These are phyloP conservation scores for Lepidium campestre DNA, from an alignment of 441 rosid species.

Conservation along the genomic window DNA sequence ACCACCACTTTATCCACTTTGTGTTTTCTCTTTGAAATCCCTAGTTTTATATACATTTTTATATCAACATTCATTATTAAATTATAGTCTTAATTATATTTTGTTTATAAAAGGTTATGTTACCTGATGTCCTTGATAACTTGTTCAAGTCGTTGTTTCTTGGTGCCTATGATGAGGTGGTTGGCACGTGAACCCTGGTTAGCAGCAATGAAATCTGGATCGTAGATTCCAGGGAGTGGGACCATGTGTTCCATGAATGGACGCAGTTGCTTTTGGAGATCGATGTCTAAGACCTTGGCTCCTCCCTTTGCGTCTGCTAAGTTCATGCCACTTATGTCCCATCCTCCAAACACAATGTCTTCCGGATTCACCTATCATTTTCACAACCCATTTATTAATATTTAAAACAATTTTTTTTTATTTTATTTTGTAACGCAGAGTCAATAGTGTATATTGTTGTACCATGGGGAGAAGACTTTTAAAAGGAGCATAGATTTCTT, in stretches of 20 bases:
- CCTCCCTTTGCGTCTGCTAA: conserved; percentile 96
- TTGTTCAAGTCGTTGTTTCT: conserved; percentile 75
- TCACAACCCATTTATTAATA: not conserved
- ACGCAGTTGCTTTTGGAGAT: conserved; percentile 84
- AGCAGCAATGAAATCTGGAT: conserved; percentile 92
- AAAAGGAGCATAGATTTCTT: conserved; percentile 95
- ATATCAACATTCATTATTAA: no score
- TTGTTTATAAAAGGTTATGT: no score
- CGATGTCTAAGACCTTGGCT: conserved; percentile 84
- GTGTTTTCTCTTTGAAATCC: conserved; percentile 80
- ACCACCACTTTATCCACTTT: conserved; percentile 85
- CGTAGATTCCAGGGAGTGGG: conserved; percentile 86
- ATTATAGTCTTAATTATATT: no score
- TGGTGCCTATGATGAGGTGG: conserved; percentile 73
- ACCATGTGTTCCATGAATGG: conserved; percentile 90
- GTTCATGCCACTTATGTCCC: conserved; percentile 97
- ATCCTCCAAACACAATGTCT: conserved; percentile 87
- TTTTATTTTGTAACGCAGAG: not conserved
- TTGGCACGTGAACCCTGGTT: conserved; percentile 92
- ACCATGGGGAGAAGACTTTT: conserved; percentile 83
- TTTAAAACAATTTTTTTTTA: no score
- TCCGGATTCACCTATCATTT: conserved; percentile 68
- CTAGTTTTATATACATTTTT: no score
- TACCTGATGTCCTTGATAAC: conserved; percentile 80
- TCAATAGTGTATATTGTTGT: not conserved